Conservation (phyloP, 257 asterid genomes). For the Capsicum baccatum region DNA sequence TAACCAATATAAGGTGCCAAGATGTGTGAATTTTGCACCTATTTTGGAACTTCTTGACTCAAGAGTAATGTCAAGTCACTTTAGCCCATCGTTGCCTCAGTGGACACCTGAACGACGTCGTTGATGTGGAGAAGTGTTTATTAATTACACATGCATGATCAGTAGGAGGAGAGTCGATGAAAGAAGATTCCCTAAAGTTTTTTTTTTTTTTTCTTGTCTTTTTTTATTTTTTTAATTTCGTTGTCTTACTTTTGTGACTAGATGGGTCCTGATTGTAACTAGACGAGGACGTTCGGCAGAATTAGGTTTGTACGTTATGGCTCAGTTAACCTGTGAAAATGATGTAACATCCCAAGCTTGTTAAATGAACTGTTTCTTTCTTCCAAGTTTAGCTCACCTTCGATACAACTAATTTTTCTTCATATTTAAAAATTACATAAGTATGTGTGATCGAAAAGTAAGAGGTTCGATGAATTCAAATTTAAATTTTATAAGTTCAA, state of each 20-base stretch:
- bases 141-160: conserved; percentile 21
- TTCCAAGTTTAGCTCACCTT: conserved; percentile 34
- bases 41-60: conserved; percentile 91
- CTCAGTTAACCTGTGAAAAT: conserved; percentile 51
- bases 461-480: neutral
- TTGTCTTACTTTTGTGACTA: conserved; percentile 46
- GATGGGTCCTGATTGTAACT: conserved; percentile 49
- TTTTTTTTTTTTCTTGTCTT: neutral
- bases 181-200: conserved; percentile 45
- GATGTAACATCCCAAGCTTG: conserved; percentile 56
- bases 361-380: conserved; percentile 56
- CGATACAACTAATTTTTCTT: too few species aligned
- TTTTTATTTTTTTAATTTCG: neutral
- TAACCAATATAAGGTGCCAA: conserved; percentile 91
- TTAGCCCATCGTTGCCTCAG: conserved; percentile 86
- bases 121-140: conserved; percentile 3
- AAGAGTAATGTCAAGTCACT: conserved; percentile 77
- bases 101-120: conserved; percentile 83
- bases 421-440: too few species aligned
- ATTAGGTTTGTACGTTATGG: conserved; percentile 49
- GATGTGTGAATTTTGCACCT: conserved; percentile 87
- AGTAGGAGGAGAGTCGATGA: conserved; percentile 41
- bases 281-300: conserved; percentile 52
- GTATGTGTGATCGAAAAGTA: neutral
- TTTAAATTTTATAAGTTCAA: too few species aligned